phyloP scores from a whole-genome alignment of 169 alveolate genomes.

The Perkinsus chesapeaki region DNA sequence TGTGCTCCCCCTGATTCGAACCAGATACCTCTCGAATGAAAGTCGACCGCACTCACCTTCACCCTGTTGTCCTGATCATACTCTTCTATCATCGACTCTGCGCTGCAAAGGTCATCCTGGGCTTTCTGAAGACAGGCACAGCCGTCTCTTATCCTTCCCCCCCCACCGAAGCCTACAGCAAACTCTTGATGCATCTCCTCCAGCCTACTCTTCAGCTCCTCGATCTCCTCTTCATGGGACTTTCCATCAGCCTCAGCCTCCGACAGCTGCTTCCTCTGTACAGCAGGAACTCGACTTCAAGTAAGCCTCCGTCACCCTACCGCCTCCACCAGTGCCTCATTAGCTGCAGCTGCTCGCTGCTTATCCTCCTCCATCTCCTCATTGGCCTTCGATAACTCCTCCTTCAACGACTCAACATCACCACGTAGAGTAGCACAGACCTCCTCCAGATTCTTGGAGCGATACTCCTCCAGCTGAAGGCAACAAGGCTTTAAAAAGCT shows the following conservation, averaged over 20 bases:
- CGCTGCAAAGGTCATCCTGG: neutral
- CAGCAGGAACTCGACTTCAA: neutral
- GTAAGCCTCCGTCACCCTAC: neutral
- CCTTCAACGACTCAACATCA: neutral
- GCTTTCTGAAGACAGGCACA: neutral
- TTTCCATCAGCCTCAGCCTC: neutral
- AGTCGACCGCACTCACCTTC: neutral
- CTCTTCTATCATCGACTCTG: neutral
- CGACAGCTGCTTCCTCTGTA: neutral
- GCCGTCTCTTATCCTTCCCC: neutral
- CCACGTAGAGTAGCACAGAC: neutral
- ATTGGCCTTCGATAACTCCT: neutral
- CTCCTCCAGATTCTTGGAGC: no score
- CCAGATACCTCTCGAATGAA: neutral
- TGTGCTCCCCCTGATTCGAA: neutral
- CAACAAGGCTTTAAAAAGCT: no score
- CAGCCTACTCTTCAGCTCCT: neutral
- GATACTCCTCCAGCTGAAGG: neutral
- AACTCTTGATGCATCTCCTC: neutral
- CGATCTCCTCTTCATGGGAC: neutral
- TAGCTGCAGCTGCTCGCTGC: neutral
- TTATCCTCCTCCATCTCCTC: neutral
- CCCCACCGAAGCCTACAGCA: neutral
- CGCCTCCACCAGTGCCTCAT: neutral
- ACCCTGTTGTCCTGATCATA: neutral